Evolutionary conservation across 2,329 filamentous ascomycete genomes (phyloP).

Genomic region (Immersiporthe knoxdaviesiana): DNA sequence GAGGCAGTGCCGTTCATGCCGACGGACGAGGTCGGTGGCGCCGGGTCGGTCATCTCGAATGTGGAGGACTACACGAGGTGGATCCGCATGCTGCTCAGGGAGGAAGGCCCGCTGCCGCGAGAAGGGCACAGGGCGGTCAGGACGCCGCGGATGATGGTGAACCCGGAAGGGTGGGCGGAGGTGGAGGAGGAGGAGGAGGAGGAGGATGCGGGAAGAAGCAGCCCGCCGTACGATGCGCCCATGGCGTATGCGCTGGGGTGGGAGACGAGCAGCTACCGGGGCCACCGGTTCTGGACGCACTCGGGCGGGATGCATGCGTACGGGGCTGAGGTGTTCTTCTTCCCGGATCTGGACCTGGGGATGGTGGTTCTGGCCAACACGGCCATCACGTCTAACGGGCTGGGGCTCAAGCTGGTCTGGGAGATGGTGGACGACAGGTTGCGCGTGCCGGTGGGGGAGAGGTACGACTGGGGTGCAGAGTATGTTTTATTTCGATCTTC

Average conservation of each 20-base stretch:
- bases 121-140: slow-evolving; percentile 40
- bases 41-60: slow-evolving; percentile 49
- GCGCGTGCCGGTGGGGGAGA: slow-evolving; percentile 38
- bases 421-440: slow-evolving; percentile 47
- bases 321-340: slow-evolving; percentile 47
- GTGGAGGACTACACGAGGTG: slow-evolving; percentile 56
- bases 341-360: slow-evolving; percentile 49
- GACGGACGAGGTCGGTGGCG: slow-evolving; percentile 42
- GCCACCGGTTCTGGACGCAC: slow-evolving; percentile 47
- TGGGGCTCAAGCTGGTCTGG: slow-evolving; percentile 41
- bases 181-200: background rate
- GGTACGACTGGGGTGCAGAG: slow-evolving; percentile 42
- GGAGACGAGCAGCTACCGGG: slow-evolving; percentile 44
- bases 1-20: slow-evolving; percentile 35
- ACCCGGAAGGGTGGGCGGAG: slow-evolving; percentile 14
- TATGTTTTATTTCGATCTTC: slow-evolving; percentile 36
- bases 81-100: slow-evolving; percentile 51
- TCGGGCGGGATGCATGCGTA: slow-evolving; percentile 49
- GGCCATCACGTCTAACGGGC: slow-evolving; percentile 42
- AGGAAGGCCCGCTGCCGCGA: slow-evolving; percentile 40
- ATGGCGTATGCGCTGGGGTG: slow-evolving; percentile 48
- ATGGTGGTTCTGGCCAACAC: slow-evolving; percentile 51
- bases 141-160: slow-evolving; percentile 39
- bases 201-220: too few species aligned
- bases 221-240: slow-evolving; percentile 37